These are phyloP conservation scores for Helminthosporium solani DNA, from an alignment of 2,329 filamentous ascomycete genomes.

Conservation along the genomic window DNA sequence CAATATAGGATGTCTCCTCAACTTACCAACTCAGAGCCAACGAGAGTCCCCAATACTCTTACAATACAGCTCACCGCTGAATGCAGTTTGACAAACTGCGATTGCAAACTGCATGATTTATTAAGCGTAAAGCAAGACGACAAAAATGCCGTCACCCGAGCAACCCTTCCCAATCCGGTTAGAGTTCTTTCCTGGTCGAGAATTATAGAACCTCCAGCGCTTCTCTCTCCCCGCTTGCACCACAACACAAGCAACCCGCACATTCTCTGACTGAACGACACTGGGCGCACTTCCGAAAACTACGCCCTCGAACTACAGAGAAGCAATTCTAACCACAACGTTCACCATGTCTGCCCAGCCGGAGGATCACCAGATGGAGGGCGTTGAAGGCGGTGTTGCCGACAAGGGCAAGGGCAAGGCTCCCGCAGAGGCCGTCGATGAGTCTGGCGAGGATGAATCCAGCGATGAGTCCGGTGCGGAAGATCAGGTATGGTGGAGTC, in stretches of 20 bases:
- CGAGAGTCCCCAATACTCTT: too few relatives aligned
- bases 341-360: conserved; percentile 34
- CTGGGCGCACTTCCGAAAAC: background rate
- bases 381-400: conserved; percentile 49
- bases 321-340: conserved; percentile 1
- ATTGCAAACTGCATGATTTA: background rate
- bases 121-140: background rate
- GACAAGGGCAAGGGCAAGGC: conserved; percentile 77
- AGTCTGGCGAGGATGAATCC: conserved; percentile 67
- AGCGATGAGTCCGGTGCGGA: conserved; percentile 68
- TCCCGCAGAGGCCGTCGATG: conserved; percentile 64
- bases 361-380: conserved; percentile 41
- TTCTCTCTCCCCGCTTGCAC: conserved; percentile 17
- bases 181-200: background rate
- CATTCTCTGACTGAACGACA: conserved; percentile 12
- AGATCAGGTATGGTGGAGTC: conserved; percentile 51
- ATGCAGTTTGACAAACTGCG: background rate
- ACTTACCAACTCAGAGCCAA: too few relatives aligned
- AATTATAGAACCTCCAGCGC: conserved; percentile 14
- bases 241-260: conserved; percentile 24
- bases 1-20: too few relatives aligned
- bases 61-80: background rate
- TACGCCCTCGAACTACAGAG: conserved; percentile 2
- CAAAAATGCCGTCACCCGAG: background rate
- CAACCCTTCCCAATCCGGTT: conserved; percentile 3